Conservation (phyloP, 176 grass and related monocot species). For the Leersia perrieri region DNA sequence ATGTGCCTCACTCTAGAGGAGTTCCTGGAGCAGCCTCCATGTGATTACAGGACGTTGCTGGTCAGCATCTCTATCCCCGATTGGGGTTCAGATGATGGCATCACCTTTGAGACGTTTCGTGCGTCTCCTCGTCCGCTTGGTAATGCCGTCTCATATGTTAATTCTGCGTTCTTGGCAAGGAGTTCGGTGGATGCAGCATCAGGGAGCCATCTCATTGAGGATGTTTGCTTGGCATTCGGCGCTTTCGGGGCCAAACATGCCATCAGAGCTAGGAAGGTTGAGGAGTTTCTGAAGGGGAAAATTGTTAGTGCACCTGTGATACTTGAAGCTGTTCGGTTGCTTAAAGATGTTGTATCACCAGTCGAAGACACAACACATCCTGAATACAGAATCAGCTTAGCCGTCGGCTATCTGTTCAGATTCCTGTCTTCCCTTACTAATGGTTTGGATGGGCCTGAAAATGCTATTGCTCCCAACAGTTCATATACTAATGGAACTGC, state of each 20-base stretch:
- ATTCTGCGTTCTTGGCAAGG: constrained; percentile 75
- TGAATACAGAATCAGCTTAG: constrained; percentile 66
- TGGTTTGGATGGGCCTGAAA: not conserved
- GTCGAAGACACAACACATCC: constrained; percentile 62
- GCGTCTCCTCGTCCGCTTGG: constrained; percentile 73
- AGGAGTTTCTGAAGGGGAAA: constrained; percentile 71
- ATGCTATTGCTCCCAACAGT: constrained; percentile 7
- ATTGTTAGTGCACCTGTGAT: constrained; percentile 41
- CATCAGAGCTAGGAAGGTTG: constrained; percentile 64
- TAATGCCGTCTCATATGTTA: constrained; percentile 83
- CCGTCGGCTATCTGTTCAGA: constrained; percentile 66
- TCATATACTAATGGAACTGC: constrained; percentile 11
- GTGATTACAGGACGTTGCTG: constrained; percentile 53
- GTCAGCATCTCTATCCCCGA: constrained; percentile 64
- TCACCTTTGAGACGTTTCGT: constrained; percentile 76
- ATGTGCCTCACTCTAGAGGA: constrained; percentile 52
- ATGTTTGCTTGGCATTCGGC: constrained; percentile 65
- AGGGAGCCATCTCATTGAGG: constrained; percentile 43
- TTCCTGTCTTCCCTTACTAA: constrained; percentile 67
- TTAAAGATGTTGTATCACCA: constrained; percentile 47
- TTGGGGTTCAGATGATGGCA: constrained; percentile 33
- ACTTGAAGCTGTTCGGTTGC: constrained; percentile 57
- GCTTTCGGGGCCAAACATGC: constrained; percentile 66
- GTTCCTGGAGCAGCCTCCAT: constrained; percentile 74
- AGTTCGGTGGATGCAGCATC: constrained; percentile 38